Evolutionary conservation across 164 flowering plant species (phyloP).

Genomic region (Amborella trichopoda): DNA sequence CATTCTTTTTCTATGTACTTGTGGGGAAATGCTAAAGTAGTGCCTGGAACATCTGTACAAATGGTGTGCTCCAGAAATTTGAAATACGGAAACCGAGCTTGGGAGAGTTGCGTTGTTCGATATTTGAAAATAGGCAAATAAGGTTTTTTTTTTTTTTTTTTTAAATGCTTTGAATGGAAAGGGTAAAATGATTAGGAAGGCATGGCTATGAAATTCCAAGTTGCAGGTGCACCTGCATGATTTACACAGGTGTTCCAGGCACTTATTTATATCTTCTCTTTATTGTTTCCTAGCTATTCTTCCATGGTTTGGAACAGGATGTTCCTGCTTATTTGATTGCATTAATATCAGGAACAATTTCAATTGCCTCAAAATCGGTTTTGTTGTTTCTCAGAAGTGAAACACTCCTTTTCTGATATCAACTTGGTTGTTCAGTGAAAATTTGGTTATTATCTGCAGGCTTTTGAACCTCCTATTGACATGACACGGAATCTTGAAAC

Average conservation of each 20-base stretch:
- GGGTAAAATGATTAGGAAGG: too few relatives aligned
- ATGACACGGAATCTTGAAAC: conserved; percentile 60
- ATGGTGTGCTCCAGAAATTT: background rate
- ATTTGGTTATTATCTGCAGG: conserved; percentile 24
- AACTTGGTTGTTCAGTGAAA: background rate
- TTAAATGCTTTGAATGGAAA: too few relatives aligned
- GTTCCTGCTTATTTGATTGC: background rate
- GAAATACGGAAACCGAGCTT: background rate
- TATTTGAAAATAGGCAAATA: background rate
- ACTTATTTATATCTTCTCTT: too few relatives aligned
- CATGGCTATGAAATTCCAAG: too few relatives aligned
- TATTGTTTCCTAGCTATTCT: too few relatives aligned
- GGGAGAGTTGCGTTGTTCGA: background rate
- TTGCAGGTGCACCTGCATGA: too few relatives aligned
- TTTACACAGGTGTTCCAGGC: too few relatives aligned
- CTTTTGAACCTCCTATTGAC: conserved; percentile 92
- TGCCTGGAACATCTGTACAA: background rate
- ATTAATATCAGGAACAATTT: background rate
- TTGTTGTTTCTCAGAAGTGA: background rate
- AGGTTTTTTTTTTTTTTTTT: too few relatives aligned
- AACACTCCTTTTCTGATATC: background rate
- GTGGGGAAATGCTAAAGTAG: background rate
- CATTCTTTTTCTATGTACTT: background rate
- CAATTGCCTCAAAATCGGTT: background rate
- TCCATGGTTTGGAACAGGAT: too few relatives aligned